Conservation (phyloP, 352 stramenopile species). For the Phytophthora sojae region DNA sequence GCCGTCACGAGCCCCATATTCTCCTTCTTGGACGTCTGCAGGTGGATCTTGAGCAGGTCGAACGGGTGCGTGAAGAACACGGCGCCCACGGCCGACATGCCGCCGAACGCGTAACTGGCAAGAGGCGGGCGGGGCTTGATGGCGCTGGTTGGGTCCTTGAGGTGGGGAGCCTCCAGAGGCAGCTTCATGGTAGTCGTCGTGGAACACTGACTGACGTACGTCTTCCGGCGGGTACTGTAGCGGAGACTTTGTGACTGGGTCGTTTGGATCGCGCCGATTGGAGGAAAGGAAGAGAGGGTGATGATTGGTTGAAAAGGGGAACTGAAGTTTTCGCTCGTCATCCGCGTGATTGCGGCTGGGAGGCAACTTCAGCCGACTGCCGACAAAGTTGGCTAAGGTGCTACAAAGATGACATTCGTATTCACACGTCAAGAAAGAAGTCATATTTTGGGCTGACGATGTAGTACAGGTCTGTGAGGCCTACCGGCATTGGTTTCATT, state of each 20-base stretch:
- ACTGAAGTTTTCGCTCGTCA: constrained; percentile 1
- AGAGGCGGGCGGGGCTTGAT: constrained; percentile 43
- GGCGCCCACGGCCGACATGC: constrained; percentile 78
- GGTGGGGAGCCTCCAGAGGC: neutral
- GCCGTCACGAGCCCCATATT: constrained; percentile 63
- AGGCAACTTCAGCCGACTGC: no score
- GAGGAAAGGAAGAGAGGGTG: neutral
- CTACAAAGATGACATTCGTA: no score
- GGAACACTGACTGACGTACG: neutral
- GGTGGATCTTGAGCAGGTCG: constrained; percentile 83
- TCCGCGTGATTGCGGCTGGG: constrained; percentile 12
- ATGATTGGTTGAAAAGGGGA: constrained; percentile 22
- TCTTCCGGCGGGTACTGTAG: no score
- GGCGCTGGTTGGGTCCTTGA: neutral
- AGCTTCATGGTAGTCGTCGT: constrained; percentile 2
- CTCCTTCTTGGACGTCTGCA: constrained; percentile 83
- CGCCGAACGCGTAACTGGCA: constrained; percentile 78
- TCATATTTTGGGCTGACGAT: no score
- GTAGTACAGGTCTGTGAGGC: no score
- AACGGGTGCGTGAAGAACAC: constrained; percentile 90
- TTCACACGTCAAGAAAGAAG: no score
- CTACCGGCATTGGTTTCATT: no score
- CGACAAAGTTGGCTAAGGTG: no score
- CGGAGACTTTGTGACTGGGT: constrained; percentile 9
- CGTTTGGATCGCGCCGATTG: constrained; percentile 10